Evolutionary conservation across 2,329 filamentous ascomycete species (phyloP).

Genomic region (Fusarium tuaranense): DNA sequence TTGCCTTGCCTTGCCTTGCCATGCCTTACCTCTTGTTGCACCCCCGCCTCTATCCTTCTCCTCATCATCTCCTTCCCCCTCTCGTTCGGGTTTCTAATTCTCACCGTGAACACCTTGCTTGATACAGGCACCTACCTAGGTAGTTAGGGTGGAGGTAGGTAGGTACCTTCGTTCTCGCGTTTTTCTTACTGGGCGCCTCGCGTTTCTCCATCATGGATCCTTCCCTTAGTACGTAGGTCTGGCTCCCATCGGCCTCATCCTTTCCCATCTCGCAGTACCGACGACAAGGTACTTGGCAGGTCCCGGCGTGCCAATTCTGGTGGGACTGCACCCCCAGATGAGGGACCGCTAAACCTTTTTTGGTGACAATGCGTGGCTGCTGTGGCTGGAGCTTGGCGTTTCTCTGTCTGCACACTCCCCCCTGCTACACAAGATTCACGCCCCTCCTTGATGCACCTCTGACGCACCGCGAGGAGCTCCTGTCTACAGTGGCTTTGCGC

Average conservation of each 20-base stretch:
- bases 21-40: neutral
- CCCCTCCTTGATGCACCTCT: constrained; percentile 21
- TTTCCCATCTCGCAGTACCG: neutral
- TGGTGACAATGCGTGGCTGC: neutral
- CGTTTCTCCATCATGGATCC: neutral
- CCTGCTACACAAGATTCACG: neutral
- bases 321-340: neutral
- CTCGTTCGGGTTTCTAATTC: neutral
- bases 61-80: neutral
- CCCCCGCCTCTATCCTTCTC: neutral
- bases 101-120: neutral
- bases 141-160: no score
- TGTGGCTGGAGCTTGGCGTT: constrained; percentile 1
- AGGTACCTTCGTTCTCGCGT: no score
- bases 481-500: constrained; percentile 9
- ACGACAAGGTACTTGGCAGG: constrained; percentile 1
- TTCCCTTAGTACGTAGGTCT: neutral
- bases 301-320: neutral
- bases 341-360: neutral
- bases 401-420: neutral
- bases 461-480: constrained; percentile 24
- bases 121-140: no score
- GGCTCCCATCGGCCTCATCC: neutral
- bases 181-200: neutral
- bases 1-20: neutral